Evolutionary conservation across 352 stramenopile species (phyloP), one percentile per base, ranked within the genome.

Genomic region (Phytophthora megakarya): DNA sequence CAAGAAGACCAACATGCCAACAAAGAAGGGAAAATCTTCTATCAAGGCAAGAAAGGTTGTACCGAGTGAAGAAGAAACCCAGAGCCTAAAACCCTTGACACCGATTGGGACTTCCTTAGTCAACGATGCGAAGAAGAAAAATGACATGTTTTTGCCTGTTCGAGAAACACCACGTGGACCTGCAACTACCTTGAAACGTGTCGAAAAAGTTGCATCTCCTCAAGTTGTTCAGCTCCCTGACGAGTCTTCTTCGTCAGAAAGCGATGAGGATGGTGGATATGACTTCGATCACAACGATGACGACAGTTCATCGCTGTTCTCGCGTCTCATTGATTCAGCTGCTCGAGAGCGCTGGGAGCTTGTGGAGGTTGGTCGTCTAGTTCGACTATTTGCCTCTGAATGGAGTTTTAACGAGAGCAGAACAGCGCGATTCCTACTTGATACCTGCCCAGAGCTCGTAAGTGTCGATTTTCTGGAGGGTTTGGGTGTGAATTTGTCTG

Each of bases 381-480:
- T 94, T 45, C 84, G 83, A 11, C 67, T 95, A n/a, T 94, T 95
- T 73, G 74, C 84, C 15, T 65, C 75, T 0, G 56, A 74, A 25
- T 95, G 86, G 81, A 16, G 23, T 12, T 73, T 83, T 22, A 76
- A 88, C 18, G 70, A 63, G 40, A 72, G 77, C 37, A 84, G 79
- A 30, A 95, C 87, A 3, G 75, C 80, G 6, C 62, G 51, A 7
- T 96, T 96, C 50, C 43, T 96, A 22, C 62, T 60, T 0, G 64
- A 69, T 12, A 80, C 68, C 22, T 96, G 85, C 33, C 81, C 87
- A 5, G 87, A 96, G 57, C 77, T 96, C 10, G 87, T 96, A 38
- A 92, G 76, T 44, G 82, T 91, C 11, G 87, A 95, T n/a, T 95
- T 95, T 42, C 58, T 95, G 5, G 87, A 95, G 70, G 87, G 87